These are phyloP conservation scores for Tillandsia leiboldiana DNA, from an alignment of 176 grass and related monocot genomes.

Conservation along the genomic window DNA sequence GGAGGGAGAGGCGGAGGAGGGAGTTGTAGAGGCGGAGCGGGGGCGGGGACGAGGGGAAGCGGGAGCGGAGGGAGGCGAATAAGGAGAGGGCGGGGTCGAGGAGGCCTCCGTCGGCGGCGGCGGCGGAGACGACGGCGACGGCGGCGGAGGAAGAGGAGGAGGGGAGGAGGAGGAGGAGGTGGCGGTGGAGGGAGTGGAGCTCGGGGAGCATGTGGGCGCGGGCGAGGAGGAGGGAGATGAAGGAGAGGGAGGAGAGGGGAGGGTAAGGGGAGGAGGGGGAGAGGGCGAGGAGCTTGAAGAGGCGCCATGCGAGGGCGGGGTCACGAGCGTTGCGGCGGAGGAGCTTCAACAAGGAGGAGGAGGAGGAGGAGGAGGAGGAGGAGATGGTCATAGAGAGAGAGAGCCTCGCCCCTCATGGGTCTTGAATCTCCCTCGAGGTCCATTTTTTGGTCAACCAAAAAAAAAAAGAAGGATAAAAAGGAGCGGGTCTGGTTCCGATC, in stretches of 20 bases:
- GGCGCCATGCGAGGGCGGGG: conserved; percentile 41
- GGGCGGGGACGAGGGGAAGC: conserved; percentile 33
- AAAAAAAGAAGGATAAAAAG: too few species aligned
- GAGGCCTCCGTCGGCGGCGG: conserved; percentile 14
- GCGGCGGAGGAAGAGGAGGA: conserved; percentile 21
- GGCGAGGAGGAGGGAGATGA: conserved; percentile 43
- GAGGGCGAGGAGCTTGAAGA: conserved; percentile 57
- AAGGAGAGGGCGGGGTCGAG: conserved; percentile 42
- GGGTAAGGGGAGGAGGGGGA: conserved; percentile 19
- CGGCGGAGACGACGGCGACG: conserved; percentile 10
- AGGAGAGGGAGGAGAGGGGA: conserved; percentile 20
- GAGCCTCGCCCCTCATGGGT: background rate
- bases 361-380: conserved; percentile 31
- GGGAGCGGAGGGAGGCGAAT: conserved; percentile 57
- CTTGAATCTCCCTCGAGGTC: background rate
- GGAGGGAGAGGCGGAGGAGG: conserved; percentile 54
- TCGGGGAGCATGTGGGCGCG: background rate
- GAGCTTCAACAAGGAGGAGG: conserved; percentile 34
- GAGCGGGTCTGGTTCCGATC: too few species aligned
- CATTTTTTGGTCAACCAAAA: too few species aligned
- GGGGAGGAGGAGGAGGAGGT: conserved; percentile 37
- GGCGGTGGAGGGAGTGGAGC: conserved; percentile 28
- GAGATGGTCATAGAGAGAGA: conserved; percentile 26
- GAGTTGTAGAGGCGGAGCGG: conserved; percentile 63
- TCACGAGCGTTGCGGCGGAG: conserved; percentile 44